These are phyloP conservation scores for Botryotinia calthae DNA, from an alignment of 2,329 filamentous ascomycete genomes.

Conservation along the genomic window DNA sequence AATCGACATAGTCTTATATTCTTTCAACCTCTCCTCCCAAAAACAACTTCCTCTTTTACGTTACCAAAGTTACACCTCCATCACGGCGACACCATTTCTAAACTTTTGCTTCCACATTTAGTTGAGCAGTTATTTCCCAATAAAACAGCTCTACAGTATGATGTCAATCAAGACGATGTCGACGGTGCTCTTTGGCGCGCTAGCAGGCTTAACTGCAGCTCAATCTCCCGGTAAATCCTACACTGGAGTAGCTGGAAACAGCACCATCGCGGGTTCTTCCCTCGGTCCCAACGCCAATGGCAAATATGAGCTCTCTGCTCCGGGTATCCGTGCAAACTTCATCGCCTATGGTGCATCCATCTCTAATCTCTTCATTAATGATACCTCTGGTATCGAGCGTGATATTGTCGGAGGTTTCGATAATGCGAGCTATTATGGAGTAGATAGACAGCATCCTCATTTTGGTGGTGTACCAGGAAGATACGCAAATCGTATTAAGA, in stretches of 20 bases:
- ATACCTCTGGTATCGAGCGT: conserved; percentile 64
- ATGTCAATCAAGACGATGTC: conserved; percentile 6
- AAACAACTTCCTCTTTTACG: neutral
- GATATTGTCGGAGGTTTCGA: conserved; percentile 75
- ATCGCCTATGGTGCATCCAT: conserved; percentile 74
- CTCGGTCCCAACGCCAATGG: conserved; percentile 53
- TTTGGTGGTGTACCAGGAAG: conserved; percentile 71
- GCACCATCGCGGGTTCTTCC: conserved; percentile 28
- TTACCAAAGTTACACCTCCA: neutral
- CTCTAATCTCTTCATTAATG: conserved; percentile 67
- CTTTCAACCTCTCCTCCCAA: neutral
- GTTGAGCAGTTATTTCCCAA: neutral
- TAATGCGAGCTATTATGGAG: conserved; percentile 67
- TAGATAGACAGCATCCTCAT: conserved; percentile 66
- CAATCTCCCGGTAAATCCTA: conserved; percentile 28
- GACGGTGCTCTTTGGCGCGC: neutral
- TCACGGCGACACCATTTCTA: neutral
- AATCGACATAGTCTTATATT: neutral
- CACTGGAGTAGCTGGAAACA: conserved; percentile 33
- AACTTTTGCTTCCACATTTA: neutral
- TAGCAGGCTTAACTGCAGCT: conserved; percentile 20
- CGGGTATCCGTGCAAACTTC: conserved; percentile 66
- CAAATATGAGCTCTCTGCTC: conserved; percentile 70
- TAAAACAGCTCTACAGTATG: neutral
- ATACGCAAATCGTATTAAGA: conserved; percentile 80